Conservation (phyloP, 495 filamentous ascomycete genomes). For the Lasiosphaeria ovina region DNA sequence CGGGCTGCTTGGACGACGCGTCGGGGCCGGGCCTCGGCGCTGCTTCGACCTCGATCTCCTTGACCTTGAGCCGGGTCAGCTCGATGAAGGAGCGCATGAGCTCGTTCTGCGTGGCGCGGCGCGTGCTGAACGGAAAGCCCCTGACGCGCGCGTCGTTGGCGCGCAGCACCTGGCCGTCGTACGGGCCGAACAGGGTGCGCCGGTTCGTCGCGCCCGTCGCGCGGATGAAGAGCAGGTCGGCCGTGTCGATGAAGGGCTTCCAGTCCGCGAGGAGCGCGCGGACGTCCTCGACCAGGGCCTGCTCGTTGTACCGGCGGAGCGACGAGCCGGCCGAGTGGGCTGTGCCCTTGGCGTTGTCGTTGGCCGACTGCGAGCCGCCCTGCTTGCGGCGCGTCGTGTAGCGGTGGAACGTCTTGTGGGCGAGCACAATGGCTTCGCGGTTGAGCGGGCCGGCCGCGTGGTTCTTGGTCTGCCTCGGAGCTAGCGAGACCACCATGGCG, state of each 20-base stretch:
- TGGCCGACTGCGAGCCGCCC: conserved; percentile 90
- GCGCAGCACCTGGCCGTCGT: conserved; percentile 80
- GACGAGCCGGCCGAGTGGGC: conserved; percentile 92
- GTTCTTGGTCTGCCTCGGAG: conserved; percentile 72
- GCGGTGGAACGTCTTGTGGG: conserved; percentile 95
- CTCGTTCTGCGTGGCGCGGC: conserved; percentile 90
- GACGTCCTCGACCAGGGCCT: conserved; percentile 79
- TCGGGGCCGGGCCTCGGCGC: conserved; percentile 50
- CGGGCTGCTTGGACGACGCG: conserved; percentile 29
- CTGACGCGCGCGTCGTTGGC: conserved; percentile 81
- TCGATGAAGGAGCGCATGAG: conserved; percentile 92
- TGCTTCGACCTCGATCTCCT: conserved; percentile 57
- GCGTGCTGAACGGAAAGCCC: conserved; percentile 90
- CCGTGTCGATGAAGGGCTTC: conserved; percentile 76
- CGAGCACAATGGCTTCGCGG: conserved; percentile 78
- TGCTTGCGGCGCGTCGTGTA: conserved; percentile 96
- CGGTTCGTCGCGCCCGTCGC: conserved; percentile 85
- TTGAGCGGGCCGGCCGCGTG: conserved; percentile 62
- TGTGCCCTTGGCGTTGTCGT: conserved; percentile 83
- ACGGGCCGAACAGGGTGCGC: conserved; percentile 81
- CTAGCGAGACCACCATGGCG: conserved; percentile 87
- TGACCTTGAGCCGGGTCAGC: conserved; percentile 83
- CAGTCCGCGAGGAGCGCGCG: conserved; percentile 75
- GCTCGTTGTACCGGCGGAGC: conserved; percentile 90
- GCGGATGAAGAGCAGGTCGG: conserved; percentile 82